Evolutionary conservation across 495 filamentous ascomycete species (phyloP), one percentile per base, ranked within the genome.

Genomic region (Ramalina intermedia): DNA sequence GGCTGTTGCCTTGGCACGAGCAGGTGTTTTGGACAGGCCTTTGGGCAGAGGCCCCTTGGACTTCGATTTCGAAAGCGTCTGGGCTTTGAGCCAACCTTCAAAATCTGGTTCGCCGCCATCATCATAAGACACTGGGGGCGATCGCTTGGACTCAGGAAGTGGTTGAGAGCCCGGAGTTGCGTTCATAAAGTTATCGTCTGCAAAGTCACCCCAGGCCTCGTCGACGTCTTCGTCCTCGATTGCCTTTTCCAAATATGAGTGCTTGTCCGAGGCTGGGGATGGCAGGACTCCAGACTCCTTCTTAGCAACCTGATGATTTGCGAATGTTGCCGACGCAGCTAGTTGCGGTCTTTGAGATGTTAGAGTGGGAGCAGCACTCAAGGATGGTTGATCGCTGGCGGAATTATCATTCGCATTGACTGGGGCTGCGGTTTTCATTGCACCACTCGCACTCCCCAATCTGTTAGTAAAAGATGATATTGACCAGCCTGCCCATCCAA

Each of bases 401-500:
- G 60, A 61, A 6, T 77, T 78, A 40, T 73, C 66, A 3, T 79
- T 71, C 11, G 73, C 61, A 35, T 39, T 59, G 21, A 20, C 11
- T 62, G n/a, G 62, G 51, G 16, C 49, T 29, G 64, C 68, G 11
- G 75, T 58, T 55, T 87, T 73, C 41, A 98, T 96, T 41, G 94
- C 82, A 16, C 91, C 91, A 24, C 79, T 81, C 2, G 87, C 85
- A 3, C 85, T 63, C 12, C 84, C 77, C 24, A 98, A 60, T 58
- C 93, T 96, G 63, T 95, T 95, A 4, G 91, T 95, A 64, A 98
- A 96, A n/a, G 86, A 94, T 2, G 91, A 95, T 41, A 98, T 94
- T 0, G 91, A 91, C 91, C 91, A 98, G 38, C 93, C 91, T 5
- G 90, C 79, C 93, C 90, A 96, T 21, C 69, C 66, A 3, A 80